These are phyloP conservation scores for Scedosporium minutisporum DNA, from an alignment of 2,329 filamentous ascomycete genomes.

Conservation along the genomic window DNA sequence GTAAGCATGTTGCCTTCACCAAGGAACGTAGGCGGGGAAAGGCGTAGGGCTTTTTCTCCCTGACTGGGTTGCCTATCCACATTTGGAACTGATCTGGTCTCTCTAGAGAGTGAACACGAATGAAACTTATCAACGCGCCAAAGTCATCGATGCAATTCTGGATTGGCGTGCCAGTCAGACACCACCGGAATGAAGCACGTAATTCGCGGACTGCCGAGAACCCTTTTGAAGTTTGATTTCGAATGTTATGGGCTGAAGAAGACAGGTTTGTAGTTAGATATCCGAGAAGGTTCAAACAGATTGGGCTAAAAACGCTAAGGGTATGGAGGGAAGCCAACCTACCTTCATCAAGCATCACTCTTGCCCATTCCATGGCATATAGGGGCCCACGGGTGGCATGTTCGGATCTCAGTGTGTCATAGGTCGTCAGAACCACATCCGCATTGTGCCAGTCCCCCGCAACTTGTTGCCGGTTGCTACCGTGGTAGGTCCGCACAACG, in stretches of 20 bases:
- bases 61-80: constrained; percentile 32
- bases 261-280: no score
- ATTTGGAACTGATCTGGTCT: constrained; percentile 29
- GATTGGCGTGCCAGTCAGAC: constrained; percentile 42
- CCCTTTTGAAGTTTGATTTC: constrained; percentile 34
- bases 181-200: constrained; percentile 37
- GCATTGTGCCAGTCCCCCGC: not conserved
- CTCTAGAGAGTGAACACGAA: constrained; percentile 31
- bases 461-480: not conserved
- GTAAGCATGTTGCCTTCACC: not conserved
- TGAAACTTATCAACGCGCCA: constrained; percentile 38
- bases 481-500: not conserved
- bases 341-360: constrained; percentile 37
- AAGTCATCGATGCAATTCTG: constrained; percentile 44
- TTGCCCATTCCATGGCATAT: constrained; percentile 28
- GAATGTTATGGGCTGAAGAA: constrained; percentile 37
- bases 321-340: constrained; percentile 1
- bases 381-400: constrained; percentile 12
- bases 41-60: constrained; percentile 11
- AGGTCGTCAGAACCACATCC: not conserved
- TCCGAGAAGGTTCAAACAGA: not conserved
- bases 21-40: not conserved
- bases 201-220: constrained; percentile 32
- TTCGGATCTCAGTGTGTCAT: not conserved
- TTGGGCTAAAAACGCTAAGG: no score